Evolutionary conservation across 1,284 basidiomycete species (phyloP).

Genomic region (Cryptococcus sp.): DNA sequence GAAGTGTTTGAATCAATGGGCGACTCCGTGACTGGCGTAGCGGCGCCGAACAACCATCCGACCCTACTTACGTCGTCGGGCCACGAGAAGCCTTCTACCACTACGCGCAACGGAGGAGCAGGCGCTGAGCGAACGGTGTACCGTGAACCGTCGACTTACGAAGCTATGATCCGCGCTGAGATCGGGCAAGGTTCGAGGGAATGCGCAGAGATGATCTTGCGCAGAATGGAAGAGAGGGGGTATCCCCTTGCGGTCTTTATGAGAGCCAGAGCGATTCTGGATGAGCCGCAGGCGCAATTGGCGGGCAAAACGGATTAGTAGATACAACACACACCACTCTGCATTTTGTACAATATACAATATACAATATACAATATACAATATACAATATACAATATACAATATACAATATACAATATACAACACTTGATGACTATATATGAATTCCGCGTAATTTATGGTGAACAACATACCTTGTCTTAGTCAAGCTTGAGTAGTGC

Average conservation of each 20-base stretch:
- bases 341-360: background rate
- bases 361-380: too few relatives aligned
- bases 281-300: conserved; percentile 16
- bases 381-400: too few relatives aligned
- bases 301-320: background rate
- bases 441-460: too few relatives aligned
- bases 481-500: too few relatives aligned
- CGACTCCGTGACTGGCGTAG: conserved; percentile 77
- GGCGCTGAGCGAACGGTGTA: conserved; percentile 60
- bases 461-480: too few relatives aligned
- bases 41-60: conserved; percentile 84
- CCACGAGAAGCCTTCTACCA: conserved; percentile 53
- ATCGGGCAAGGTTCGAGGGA: conserved; percentile 73
- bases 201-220: conserved; percentile 69
- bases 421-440: too few relatives aligned
- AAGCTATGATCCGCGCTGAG: conserved; percentile 93
- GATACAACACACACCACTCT: background rate
- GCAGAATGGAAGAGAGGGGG: conserved; percentile 66
- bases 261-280: conserved; percentile 36
- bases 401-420: too few relatives aligned
- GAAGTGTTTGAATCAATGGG: conserved; percentile 79
- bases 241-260: conserved; percentile 49
- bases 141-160: conserved; percentile 77
- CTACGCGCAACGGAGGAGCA: conserved; percentile 43
- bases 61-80: conserved; percentile 57